Evolutionary conservation across 1,139 yeast genomes (phyloP).

Genomic region (Zygoascus hellenicus): DNA sequence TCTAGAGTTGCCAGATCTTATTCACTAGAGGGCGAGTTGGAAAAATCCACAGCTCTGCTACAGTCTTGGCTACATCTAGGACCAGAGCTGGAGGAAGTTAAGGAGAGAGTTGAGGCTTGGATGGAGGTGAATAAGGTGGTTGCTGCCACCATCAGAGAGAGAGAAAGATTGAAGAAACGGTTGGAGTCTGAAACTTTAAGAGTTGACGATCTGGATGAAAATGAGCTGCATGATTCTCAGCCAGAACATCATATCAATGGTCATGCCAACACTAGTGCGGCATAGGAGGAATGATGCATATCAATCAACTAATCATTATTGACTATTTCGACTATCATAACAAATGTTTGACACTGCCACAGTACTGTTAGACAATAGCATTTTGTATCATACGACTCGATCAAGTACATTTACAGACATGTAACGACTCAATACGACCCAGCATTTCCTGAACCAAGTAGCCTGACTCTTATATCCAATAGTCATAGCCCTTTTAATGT

Average conservation of each 20-base stretch:
- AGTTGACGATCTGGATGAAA: too few species aligned
- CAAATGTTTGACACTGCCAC: too few species aligned
- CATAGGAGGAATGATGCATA: too few species aligned
- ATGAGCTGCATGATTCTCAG: too few species aligned
- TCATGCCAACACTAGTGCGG: too few species aligned
- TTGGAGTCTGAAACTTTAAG: too few species aligned
- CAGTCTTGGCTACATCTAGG: conserved; percentile 19
- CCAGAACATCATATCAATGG: too few species aligned
- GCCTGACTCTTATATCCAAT: conserved; percentile 83
- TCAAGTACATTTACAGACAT: conserved; percentile 62
- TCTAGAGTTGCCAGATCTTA: conserved; percentile 15
- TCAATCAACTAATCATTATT: too few species aligned
- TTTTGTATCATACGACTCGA: not conserved
- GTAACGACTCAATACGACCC: conserved; percentile 74
- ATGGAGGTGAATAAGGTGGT: not conserved
- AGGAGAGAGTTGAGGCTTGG: conserved; percentile 5
- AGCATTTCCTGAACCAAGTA: conserved; percentile 93
- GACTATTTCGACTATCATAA: too few species aligned
- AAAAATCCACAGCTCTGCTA: conserved; percentile 22
- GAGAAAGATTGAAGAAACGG: too few species aligned
- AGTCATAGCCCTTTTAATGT: conserved; percentile 59
- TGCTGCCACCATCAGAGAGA: not conserved
- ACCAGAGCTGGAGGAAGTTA: conserved; percentile 12
- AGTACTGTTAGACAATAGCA: too few species aligned
- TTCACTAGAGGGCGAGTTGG: conserved; percentile 16